Conservation (phyloP, 1,284 basidiomycete species). For the Trichosporon asahii region DNA sequence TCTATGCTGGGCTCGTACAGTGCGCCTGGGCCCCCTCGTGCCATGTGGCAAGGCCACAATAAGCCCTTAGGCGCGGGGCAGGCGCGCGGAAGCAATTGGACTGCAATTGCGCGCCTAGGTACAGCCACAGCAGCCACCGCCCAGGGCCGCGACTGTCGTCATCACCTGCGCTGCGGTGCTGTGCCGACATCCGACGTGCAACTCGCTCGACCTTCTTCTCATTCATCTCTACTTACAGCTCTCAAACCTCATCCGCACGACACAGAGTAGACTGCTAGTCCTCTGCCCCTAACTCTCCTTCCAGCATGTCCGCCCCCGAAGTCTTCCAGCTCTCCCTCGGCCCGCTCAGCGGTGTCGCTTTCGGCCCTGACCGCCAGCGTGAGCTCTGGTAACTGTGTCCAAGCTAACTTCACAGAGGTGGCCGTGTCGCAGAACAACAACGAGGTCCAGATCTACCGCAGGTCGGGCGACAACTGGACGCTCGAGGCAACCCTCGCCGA, state of each 20-base stretch:
- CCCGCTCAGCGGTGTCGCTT: constrained; percentile 86
- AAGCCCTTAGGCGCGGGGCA: not conserved
- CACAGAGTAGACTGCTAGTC: constrained; percentile 49
- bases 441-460: constrained; percentile 77
- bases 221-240: not conserved
- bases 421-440: constrained; percentile 88
- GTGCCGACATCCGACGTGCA: not conserved
- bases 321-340: constrained; percentile 72
- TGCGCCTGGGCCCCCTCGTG: not conserved
- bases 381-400: constrained; percentile 55
- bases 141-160: constrained; percentile 9
- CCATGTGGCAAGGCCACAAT: not conserved
- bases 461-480: constrained; percentile 65
- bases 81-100: not conserved
- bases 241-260: not conserved
- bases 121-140: not conserved
- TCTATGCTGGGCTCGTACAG: not conserved
- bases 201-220: constrained; percentile 1
- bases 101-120: not conserved
- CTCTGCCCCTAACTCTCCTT: constrained; percentile 37
- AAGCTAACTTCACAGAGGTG: constrained; percentile 61
- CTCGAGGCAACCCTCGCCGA: constrained; percentile 78
- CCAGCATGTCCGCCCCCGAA: constrained; percentile 70
- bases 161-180: not conserved
- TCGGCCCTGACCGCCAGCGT: constrained; percentile 72